These are phyloP conservation scores for Saccharomycopsis sp. DNA, from an alignment of 805 yeast species.

Conservation along the genomic window DNA sequence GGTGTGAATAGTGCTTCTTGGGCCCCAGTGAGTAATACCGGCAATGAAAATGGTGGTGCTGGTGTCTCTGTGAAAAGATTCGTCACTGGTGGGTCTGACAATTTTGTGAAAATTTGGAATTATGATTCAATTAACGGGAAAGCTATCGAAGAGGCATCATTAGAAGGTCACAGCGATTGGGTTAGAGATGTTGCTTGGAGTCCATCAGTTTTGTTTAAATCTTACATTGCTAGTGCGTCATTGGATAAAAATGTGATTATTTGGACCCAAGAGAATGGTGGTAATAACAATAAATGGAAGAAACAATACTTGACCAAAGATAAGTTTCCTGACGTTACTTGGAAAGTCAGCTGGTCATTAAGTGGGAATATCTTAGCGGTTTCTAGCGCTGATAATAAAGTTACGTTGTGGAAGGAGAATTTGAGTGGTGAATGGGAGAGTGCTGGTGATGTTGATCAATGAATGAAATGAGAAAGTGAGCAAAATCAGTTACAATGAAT, in stretches of 20 bases:
- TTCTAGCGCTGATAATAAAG: constrained; percentile 93
- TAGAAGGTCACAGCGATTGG: constrained; percentile 96
- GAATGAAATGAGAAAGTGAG: constrained; percentile 22
- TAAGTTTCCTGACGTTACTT: constrained; percentile 91
- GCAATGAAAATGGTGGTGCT: constrained; percentile 26
- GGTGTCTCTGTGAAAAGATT: constrained; percentile 56
- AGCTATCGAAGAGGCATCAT: constrained; percentile 65
- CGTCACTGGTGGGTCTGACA: constrained; percentile 94
- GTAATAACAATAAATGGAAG: constrained; percentile 68
- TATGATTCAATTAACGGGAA: constrained; percentile 47
- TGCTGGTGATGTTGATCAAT: constrained; percentile 94
- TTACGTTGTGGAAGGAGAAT: constrained; percentile 94
- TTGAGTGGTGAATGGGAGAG: constrained; percentile 91
- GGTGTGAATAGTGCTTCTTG: constrained; percentile 94
- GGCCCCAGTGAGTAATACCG: constrained; percentile 57
- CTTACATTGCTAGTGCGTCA: constrained; percentile 93
- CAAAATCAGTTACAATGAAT: too few relatives aligned
- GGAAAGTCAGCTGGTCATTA: constrained; percentile 98
- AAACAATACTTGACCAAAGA: constrained; percentile 67
- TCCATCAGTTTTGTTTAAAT: constrained; percentile 76
- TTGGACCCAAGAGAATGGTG: constrained; percentile 87
- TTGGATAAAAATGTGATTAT: constrained; percentile 92
- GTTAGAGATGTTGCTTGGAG: constrained; percentile 99
- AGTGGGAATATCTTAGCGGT: constrained; percentile 94
- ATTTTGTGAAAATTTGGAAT: constrained; percentile 87